phyloP scores from a whole-genome alignment of 768 basidiomycete species.

The Pisolithus sp. region DNA sequence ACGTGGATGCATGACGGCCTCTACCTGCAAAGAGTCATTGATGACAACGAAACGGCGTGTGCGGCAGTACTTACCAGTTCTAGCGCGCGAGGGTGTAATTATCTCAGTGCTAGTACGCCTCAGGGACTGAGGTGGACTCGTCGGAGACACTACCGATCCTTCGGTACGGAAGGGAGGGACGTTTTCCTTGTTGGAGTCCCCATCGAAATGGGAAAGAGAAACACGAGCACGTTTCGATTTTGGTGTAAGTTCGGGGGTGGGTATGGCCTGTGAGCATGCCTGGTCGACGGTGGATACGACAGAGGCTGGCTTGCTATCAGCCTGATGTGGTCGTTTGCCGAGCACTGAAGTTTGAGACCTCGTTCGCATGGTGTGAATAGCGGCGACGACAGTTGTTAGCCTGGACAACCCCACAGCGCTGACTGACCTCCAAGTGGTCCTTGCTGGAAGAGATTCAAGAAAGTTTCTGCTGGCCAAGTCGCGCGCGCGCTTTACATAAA shows the following conservation, averaged over 20 bases:
- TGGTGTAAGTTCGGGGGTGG: slow-evolving; percentile 57
- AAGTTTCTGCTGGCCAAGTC: slow-evolving; percentile 5
- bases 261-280: slow-evolving; percentile 2
- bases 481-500: slow-evolving; percentile 6
- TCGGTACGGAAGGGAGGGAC: slow-evolving; percentile 54
- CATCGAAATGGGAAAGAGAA: slow-evolving; percentile 36
- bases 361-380: slow-evolving; percentile 32
- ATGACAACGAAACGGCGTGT: neutral
- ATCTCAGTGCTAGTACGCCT: slow-evolving; percentile 34
- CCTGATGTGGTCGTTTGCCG: slow-evolving; percentile 43
- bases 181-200: slow-evolving; percentile 71
- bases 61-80: slow-evolving; percentile 34
- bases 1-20: slow-evolving; percentile 45
- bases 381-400: neutral
- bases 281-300: slow-evolving; percentile 5
- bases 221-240: slow-evolving; percentile 59
- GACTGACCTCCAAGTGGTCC: neutral
- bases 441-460: slow-evolving; percentile 1
- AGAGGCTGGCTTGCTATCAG: slow-evolving; percentile 14
- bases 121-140: slow-evolving; percentile 35
- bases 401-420: neutral
- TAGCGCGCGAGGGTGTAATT: slow-evolving; percentile 36
- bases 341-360: slow-evolving; percentile 40
- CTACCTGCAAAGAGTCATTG: slow-evolving; percentile 28
- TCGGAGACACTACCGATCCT: slow-evolving; percentile 28